Percentiles rank a stretch among this genome's conserved stretches.
These are phyloP conservation scores for Dryadomyces sulphureus DNA, from an alignment of 2,329 filamentous ascomycete genomes.

Conservation along the genomic window DNA sequence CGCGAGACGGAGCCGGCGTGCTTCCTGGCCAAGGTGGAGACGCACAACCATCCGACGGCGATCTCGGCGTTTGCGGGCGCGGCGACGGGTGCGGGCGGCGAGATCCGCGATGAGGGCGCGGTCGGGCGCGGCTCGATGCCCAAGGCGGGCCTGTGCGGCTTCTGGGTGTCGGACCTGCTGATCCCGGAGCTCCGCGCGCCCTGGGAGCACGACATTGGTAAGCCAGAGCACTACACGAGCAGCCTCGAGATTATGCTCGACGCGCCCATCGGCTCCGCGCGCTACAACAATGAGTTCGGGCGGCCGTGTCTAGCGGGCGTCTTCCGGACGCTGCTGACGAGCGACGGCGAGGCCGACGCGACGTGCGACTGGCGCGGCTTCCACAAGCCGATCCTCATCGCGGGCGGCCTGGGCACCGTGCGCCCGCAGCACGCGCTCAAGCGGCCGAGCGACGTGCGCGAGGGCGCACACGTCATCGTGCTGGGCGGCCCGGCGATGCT, in stretches of 20 bases:
- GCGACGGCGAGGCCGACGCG: constrained; percentile 41
- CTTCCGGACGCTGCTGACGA: constrained; percentile 78
- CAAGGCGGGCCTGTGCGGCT: constrained; percentile 83
- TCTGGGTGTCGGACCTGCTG: constrained; percentile 86
- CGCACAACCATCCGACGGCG: constrained; percentile 92
- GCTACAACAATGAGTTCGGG: constrained; percentile 97
- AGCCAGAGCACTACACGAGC: constrained; percentile 82
- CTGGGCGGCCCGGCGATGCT: constrained; percentile 95
- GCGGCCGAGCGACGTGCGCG: constrained; percentile 58
- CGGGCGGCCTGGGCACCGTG: constrained; percentile 86
- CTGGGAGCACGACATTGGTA: constrained; percentile 86
- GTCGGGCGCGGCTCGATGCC: constrained; percentile 86
- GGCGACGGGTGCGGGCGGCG: constrained; percentile 86
- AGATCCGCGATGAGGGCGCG: constrained; percentile 89
- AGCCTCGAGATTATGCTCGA: constrained; percentile 96
- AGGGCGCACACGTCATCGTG: constrained; percentile 83
- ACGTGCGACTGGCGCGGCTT: constrained; percentile 55
- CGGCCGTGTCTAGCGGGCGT: constrained; percentile 77
- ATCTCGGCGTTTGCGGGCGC: constrained; percentile 88
- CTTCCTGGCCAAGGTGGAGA: constrained; percentile 88
- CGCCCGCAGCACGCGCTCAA: constrained; percentile 85
- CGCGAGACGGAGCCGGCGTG: constrained; percentile 63
- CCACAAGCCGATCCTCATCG: constrained; percentile 98
- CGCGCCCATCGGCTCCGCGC: constrained; percentile 84
- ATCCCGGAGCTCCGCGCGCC: constrained; percentile 72